phyloP scores from a whole-genome alignment of 2,329 filamentous ascomycete species.

The Talaromyces marneffei region DNA sequence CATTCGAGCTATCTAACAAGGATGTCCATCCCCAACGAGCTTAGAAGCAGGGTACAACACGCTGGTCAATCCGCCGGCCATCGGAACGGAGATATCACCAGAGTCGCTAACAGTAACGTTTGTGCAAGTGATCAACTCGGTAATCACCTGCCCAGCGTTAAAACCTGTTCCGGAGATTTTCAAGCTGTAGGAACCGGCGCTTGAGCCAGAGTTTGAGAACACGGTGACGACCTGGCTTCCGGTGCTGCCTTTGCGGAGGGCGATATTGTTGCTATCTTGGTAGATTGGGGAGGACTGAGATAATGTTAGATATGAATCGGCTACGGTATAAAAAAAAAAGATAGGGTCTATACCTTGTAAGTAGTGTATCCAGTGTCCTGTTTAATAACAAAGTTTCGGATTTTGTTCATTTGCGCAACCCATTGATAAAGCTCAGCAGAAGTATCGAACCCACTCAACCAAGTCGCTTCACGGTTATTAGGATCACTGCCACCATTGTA shows the following conservation, averaged over 20 bases:
- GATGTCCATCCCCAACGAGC: background rate
- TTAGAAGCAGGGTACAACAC: constrained; percentile 24
- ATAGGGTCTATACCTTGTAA: constrained; percentile 25
- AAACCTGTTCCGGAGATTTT: constrained; percentile 23
- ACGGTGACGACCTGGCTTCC: constrained; percentile 38
- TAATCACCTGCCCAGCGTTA: constrained; percentile 19
- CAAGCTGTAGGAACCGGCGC: constrained; percentile 23
- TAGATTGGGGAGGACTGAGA: constrained; percentile 38
- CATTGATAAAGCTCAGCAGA: constrained; percentile 45
- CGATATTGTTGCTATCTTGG: constrained; percentile 39
- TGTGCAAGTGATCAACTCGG: constrained; percentile 37
- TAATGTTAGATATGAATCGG: background rate
- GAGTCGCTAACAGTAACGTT: constrained; percentile 37
- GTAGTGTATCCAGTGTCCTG: constrained; percentile 36
- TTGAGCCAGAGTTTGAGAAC: constrained; percentile 39
- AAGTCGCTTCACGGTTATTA: constrained; percentile 53
- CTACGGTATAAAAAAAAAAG: background rate
- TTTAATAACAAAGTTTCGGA: constrained; percentile 43
- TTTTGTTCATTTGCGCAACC: constrained; percentile 45
- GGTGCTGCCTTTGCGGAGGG: constrained; percentile 39
- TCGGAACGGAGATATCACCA: constrained; percentile 42
- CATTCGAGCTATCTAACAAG: constrained; percentile 1
- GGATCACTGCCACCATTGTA: constrained; percentile 49
- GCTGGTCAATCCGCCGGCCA: constrained; percentile 40
- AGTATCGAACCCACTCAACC: constrained; percentile 49